Evolutionary conservation across 768 basidiomycete genomes (phyloP), one percentile per base, ranked within the genome.

Genomic region (Termitomyces sp.): DNA sequence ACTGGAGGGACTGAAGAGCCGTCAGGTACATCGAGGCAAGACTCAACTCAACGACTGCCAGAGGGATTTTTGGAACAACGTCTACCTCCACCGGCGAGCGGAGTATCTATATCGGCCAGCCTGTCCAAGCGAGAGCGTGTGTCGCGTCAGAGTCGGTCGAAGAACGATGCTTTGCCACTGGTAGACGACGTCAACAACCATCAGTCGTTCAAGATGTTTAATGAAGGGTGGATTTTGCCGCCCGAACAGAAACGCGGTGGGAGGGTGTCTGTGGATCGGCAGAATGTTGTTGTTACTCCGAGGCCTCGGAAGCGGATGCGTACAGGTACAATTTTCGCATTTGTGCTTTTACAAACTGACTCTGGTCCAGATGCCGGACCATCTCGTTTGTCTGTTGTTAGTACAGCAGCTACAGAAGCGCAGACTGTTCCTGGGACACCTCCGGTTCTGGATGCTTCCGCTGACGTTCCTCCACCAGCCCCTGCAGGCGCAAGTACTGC

Each of bases 221-320:
- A 97, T 58, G 76, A 78, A 24, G 94, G 94, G 0, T 95, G 92
- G 93, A 91, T 96, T 8, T 72, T 95, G 14, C 90, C 92, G 24
- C 76, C 84, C 2, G 90, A 88, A 35, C 81, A 84, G 53, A 81
- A 83, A 62, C 79, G 93, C 33, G 81, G 85, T 32, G 84, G 84
- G 22, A 74, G 88, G 14, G 69, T 71, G 22, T 66, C 75, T 14
- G 60, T 77, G 10, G 83, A 84, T 26, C 73, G 77, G 40, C 70
- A 69, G n/a, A 64, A 68, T 4, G 59, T 75, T 13, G 64, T 69
- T 6, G 60, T 75, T 32, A 80, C 78, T 35, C 81, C 84, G 6
- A 47, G 61, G 10, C 81, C 84, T 20, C 82, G 74, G 70, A 87
- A 86, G 72, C 77, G 75, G 36, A 72, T 72, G 58, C 81, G 80